Percentiles rank a stretch among this genome's conserved stretches.
Conservation (phyloP, 768 basidiomycete species). For the Gelatoporia subvermispora region DNA sequence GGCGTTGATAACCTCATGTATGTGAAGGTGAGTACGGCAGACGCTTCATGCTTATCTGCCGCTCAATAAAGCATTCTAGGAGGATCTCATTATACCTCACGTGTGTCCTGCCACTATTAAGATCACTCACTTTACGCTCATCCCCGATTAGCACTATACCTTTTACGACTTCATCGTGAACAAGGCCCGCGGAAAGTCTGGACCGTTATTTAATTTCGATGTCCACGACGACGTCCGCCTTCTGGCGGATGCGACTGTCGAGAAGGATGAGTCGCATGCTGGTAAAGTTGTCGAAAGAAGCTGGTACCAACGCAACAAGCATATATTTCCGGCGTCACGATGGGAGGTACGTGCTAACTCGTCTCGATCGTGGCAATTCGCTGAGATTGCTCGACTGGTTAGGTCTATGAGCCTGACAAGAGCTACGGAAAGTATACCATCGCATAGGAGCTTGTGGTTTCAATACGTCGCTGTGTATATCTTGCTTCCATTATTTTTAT, state of each 20-base stretch:
- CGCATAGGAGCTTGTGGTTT: conserved; percentile 25
- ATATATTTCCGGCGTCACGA: conserved; percentile 93
- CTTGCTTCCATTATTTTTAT: too few relatives aligned
- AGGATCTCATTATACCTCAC: conserved; percentile 96
- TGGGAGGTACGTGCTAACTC: conserved; percentile 74
- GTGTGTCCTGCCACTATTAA: conserved; percentile 39
- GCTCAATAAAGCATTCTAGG: conserved; percentile 41
- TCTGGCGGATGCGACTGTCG: conserved; percentile 88
- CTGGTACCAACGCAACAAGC: conserved; percentile 95
- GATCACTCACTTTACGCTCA: neutral
- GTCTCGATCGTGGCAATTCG: neutral
- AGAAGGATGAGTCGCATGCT: conserved; percentile 98
- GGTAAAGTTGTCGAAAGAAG: conserved; percentile 97
- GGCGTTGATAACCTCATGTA: conserved; percentile 98
- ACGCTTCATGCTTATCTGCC: neutral
- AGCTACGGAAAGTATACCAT: conserved; percentile 91
- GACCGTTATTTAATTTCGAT: conserved; percentile 97
- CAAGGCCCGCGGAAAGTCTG: conserved; percentile 97
- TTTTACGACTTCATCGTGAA: conserved; percentile 99
- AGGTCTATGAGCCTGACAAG: conserved; percentile 94
- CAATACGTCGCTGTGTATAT: too few relatives aligned
- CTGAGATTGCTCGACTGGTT: conserved; percentile 1
- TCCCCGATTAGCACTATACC: conserved; percentile 72
- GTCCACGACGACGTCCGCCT: conserved; percentile 98
- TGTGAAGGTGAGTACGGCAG: conserved; percentile 70